Evolutionary conservation across 2,329 filamentous ascomycete species (phyloP), one percentile per base, ranked within the genome.

Genomic region (Hirsutella minnesotensis): DNA sequence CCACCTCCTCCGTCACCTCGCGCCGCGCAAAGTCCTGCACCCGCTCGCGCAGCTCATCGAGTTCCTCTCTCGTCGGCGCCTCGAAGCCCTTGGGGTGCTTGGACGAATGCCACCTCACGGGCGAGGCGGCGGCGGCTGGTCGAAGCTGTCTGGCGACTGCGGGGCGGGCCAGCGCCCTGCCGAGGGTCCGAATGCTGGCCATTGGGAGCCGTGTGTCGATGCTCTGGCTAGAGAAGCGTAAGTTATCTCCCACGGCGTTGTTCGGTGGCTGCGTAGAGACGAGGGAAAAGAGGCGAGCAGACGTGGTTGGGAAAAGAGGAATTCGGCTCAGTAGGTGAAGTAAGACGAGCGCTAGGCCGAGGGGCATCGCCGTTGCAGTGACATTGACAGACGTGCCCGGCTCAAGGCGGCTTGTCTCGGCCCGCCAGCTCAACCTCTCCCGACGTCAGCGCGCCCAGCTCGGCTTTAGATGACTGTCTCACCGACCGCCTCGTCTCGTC

Each of bases 1-100:
- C 92, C 13, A 95, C 68, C 50, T 88, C 81, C 59, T 87, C 84
- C 18, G 87, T 68, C 44, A 96, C 89, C 63, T 95, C 88, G 55
- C 90, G 79, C 46, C 85, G 79, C 19, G 86, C 81, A 56, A 98
- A 98, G 44, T 95, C 89, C 54, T 88, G 85, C 22, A 94, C 87
- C 21, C 83, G 72, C 55, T 89, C 86, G 45, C 88, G 79, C 46
- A 95, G 70, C 65, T 95, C 87, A 19, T 81, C 65, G 8, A 95
- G 73, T 44, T 95, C 88, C 45, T 80, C 73, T 37, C 76, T 67
- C 1, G 82, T 73, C 1, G 88, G 88, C 10, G 81, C 69, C 44
- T 67, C 66, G 63, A 87, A 88, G 56, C 73, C 77, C 50, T 69
- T 59, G 20, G 76, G 75, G 55, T 79, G 76, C 49, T 76, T 77